Base-by-base conservation (phyloP, 148 eudicot genomes). In the Salicornia ramosissima region DNA sequence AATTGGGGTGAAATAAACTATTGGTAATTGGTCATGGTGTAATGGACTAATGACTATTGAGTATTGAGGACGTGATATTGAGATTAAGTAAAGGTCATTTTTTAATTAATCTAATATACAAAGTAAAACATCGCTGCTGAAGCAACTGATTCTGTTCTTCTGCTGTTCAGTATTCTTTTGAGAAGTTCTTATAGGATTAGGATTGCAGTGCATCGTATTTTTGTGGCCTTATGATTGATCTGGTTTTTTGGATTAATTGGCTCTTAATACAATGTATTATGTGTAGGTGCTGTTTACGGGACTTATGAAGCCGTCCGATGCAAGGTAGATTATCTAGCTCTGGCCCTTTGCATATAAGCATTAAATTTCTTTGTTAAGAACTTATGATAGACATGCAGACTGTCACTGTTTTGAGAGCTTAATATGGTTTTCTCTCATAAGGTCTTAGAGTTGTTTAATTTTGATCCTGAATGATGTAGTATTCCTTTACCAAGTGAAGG, bases 261-360 rank as follows among this genome's bases (percentile, higher is more conserved):
- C 51, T 19, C 56, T 72, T 4, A 62, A 34, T 54, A 25, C 4
- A 50, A 11, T 65, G 31, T 24, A n/a, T 30, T 62, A 16, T 67
- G 60, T 77, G 57, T 12, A 92, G 98, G 98, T 75, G 98, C 96
- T 84, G 90, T 85, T 34, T 90, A 90, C 74, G 98, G 98, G 68
- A 93, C 96, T 50, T 85, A 75, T 70, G 98, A 93, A 78, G 94
- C 98, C 71, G 63, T 93, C 61, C 85, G 96, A 70, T 74, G 55
- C 81, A 93, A 83, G 98, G 96, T 92, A 85, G 11, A 36, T 65
- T 74, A 28, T 19, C 30, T 55, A 40, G 19, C 29, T 59, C 40
- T 52, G 26, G 21, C 40, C 52, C 16, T 58, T 8, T 69, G 15
- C 40, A 49, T 55, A 16, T 24, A 25, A 14, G 46, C 33, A 39